These are phyloP conservation scores for Claviceps capensis DNA, from an alignment of 2,329 filamentous ascomycete genomes.

Conservation along the genomic window DNA sequence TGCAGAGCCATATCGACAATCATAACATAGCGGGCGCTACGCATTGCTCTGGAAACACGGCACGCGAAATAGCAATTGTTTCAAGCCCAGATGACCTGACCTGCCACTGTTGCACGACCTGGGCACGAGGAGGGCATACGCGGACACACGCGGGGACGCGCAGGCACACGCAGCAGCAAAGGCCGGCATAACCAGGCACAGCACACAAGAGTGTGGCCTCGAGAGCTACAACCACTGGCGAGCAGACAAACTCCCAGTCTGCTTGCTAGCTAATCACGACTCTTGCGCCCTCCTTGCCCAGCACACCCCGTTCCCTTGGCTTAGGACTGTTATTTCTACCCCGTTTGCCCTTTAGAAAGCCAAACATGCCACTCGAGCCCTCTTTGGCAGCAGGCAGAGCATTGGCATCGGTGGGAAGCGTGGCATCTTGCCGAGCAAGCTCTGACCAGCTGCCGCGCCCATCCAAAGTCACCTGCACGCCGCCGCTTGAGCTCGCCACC, in stretches of 20 bases:
- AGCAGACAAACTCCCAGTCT: not conserved
- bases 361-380: slow-evolving; percentile 69
- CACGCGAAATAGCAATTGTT: no score
- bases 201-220: no score
- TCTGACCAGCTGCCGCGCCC: slow-evolving; percentile 86
- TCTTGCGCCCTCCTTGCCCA: slow-evolving; percentile 89
- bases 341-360: slow-evolving; percentile 80
- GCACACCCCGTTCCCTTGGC: slow-evolving; percentile 80
- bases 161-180: no score
- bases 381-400: slow-evolving; percentile 39
- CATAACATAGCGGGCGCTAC: no score
- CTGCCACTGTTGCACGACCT: no score
- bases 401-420: slow-evolving; percentile 53
- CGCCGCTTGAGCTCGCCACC: slow-evolving; percentile 65
- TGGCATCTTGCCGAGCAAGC: slow-evolving; percentile 71
- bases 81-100: no score
- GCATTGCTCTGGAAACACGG: no score
- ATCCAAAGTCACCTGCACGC: slow-evolving; percentile 82
- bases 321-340: slow-evolving; percentile 85
- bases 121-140: no score
- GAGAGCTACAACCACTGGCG: not conserved
- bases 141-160: no score
- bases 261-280: slow-evolving; percentile 54
- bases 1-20: no score
- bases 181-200: no score